A percentile compares a stretch with the other conserved stretches of the same genome.
phyloP scores from a whole-genome alignment of 306 rosid genomes.

The Trifolium dubium region DNA sequence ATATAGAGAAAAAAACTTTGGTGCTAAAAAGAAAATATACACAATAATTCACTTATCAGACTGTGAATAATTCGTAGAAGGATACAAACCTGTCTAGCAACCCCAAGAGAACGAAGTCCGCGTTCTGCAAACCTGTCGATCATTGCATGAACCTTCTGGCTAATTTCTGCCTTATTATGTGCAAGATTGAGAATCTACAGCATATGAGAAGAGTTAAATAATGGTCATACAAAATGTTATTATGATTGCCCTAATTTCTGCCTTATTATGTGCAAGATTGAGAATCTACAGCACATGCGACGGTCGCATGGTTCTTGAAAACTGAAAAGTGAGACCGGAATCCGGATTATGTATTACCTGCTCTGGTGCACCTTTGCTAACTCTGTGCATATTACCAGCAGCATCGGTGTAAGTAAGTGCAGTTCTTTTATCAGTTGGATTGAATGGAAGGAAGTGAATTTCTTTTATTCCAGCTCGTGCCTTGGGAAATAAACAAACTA shows the following conservation, averaged over 20 bases:
- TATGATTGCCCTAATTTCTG: conserved; percentile 48
- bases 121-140: conserved; percentile 80
- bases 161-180: conserved; percentile 62
- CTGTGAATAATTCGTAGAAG: neutral
- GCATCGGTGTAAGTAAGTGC: conserved; percentile 72
- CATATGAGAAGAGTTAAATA: neutral
- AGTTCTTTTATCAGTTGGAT: conserved; percentile 77
- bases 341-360: conserved; percentile 54
- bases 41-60: neutral
- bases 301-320: conserved; percentile 10
- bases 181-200: conserved; percentile 68
- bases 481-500: conserved; percentile 42
- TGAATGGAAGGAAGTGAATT: conserved; percentile 85
- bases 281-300: conserved; percentile 53
- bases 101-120: conserved; percentile 70
- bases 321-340: conserved; percentile 31
- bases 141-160: conserved; percentile 57
- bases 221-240: neutral
- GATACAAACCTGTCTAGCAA: conserved; percentile 60
- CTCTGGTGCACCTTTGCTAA: conserved; percentile 85
- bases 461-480: conserved; percentile 68
- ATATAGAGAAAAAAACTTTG: conserved; percentile 1
- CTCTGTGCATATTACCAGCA: conserved; percentile 67
- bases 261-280: conserved; percentile 62
- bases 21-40: conserved; percentile 15